Conservation (phyloP, 495 filamentous ascomycete genomes). For the Xylaria telfairii region DNA sequence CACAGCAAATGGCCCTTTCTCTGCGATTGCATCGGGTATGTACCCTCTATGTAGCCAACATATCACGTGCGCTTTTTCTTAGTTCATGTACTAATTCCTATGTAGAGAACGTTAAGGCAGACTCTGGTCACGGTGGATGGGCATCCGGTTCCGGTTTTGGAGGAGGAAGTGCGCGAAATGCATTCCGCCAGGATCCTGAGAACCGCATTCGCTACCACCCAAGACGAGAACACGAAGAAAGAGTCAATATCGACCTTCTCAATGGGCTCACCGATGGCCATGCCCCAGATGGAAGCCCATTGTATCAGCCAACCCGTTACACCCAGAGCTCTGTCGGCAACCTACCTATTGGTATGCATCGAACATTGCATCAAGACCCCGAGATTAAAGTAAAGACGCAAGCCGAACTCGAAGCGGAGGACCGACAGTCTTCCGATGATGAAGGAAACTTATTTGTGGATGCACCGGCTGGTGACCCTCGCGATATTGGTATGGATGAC, state of each 20-base stretch:
- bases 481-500: constrained; percentile 44
- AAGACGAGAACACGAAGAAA: constrained; percentile 37
- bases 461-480: constrained; percentile 33
- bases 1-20: constrained; percentile 48
- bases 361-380: constrained; percentile 61
- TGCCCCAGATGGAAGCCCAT: constrained; percentile 36
- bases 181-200: constrained; percentile 22
- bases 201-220: constrained; percentile 33
- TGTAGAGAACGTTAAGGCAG: constrained; percentile 39
- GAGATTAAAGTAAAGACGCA: constrained; percentile 59
- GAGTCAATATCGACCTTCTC: constrained; percentile 52
- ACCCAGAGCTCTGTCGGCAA: constrained; percentile 38
- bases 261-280: constrained; percentile 39
- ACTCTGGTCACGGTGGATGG: constrained; percentile 40
- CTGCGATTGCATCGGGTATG: constrained; percentile 43
- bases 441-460: constrained; percentile 52
- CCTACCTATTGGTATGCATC: constrained; percentile 58
- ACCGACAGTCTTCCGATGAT: constrained; percentile 46
- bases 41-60: not conserved
- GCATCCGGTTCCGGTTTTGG: constrained; percentile 41
- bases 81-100: constrained; percentile 25
- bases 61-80: not conserved
- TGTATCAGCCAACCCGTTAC: constrained; percentile 35
- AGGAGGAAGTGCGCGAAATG: constrained; percentile 40
- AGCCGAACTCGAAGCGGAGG: constrained; percentile 55